Evolutionary conservation across 1,139 yeast genomes (phyloP), one percentile per base, ranked within the genome.

Genomic region (Yamadazyma atlantica): DNA sequence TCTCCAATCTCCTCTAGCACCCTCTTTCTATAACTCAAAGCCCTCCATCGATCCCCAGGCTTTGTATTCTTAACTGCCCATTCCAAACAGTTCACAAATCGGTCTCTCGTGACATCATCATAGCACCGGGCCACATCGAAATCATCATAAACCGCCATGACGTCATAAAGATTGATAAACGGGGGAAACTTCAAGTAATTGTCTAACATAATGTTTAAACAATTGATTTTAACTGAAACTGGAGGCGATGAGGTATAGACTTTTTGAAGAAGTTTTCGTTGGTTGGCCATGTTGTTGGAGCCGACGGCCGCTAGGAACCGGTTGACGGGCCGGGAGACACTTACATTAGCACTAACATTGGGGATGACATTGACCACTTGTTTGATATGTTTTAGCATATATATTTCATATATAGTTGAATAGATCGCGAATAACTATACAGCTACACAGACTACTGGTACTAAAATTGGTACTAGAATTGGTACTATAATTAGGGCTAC

Each of bases 151-250:
- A 48, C 8, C 2, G 28, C 16, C 11, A 30, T 38, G 9, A 47
- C 11, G 14, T 48, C 51, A 27, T 36, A 23, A 10, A 37, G 13
- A 27, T 38, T 47, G 2, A 47, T 41, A 29, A 44, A 48, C 11
- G 32, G 35, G 3, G 46, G 49, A 31, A 44, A 30, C n/a, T 39
- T 39, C 18, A 48, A 12, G 17, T 43, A 39, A 25, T 39, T 45
- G 15, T 30, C 33, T 15, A 48, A 36, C 3, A 45, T 29, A 12
- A 48, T 15, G 27, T 44, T 40, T 4, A 47, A 29, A 34, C 52
- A 48, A 24, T 43, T 41, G 30, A 32, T 9, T 28, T 47, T 46
- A 16, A 33, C n/a, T n/a, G n/a, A n/a, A n/a, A n/a, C n/a, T n/a
- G n/a, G n/a, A n/a, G 9, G 22, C 26, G 11, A 23, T 23, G 26